Base-by-base conservation (phyloP, 2,329 filamentous ascomycete species). In the Xylariaceae sp. region DNA sequence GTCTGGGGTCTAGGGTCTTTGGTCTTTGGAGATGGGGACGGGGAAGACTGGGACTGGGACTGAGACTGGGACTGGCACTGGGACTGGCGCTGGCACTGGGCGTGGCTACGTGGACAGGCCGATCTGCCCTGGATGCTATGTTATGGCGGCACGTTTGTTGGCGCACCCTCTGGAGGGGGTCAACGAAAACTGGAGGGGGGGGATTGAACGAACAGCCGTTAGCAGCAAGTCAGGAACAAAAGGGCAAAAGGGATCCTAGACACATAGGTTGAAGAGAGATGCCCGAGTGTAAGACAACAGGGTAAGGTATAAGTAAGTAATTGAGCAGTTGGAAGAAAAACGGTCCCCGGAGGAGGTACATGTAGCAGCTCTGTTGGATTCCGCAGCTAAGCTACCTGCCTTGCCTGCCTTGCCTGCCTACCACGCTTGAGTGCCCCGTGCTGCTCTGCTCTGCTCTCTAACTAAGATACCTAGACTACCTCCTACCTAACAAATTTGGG, bases 71-170 rank as follows among this genome's bases (percentile, higher is more conserved):
- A 19, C 19, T 19, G 19, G 19, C 19, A 19, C 19, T 19, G 19
- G 19, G 1, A 19, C 19, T 19, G 19, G 19, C 19, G 19, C 19
- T 19, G 19, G 19, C 19, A 19, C 19, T 46, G 43, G 41, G 50
- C 39, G 27, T 51, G 57, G 59, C 58, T 63, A 61, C 56, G 60
- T 62, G 54, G 58, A 63, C 54, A 60, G 45, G 50, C 53, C 55
- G 50, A 58, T 48, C 48, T 57, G 26, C 40, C 48, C 19, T 47
- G 49, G 52, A 45, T 55, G 19, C 19, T 19, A 19, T 52, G 53
- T 52, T 57, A 54, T 53, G 50, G 53, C 52, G 52, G 44, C 47
- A 55, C 40, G 41, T 43, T 27, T 29, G 46, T 37, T 47, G 55
- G 32, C 44, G 50, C 35, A 26, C 45, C 52, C 45, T 37, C 12